Percentiles rank a stretch among this genome's conserved stretches.
These are phyloP conservation scores for Diaporthe helianthi DNA, from an alignment of 2,329 filamentous ascomycete species.

Conservation along the genomic window DNA sequence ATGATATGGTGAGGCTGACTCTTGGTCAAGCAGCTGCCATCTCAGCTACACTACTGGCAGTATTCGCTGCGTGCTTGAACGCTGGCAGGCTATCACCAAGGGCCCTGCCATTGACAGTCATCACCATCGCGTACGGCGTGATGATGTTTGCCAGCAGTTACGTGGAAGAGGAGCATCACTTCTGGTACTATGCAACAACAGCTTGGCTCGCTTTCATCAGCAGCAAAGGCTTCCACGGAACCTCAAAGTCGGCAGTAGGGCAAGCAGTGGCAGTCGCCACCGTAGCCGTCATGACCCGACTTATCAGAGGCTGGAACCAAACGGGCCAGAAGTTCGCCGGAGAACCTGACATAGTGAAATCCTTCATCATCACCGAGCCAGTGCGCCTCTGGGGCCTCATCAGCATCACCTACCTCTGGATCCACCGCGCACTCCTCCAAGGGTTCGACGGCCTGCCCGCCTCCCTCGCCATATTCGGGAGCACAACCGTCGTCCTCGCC, in stretches of 20 bases:
- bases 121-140: constrained; percentile 70
- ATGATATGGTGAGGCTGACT: constrained; percentile 72
- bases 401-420: constrained; percentile 70
- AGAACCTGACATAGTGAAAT: constrained; percentile 83
- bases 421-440: constrained; percentile 54
- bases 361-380: constrained; percentile 69
- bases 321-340: constrained; percentile 96
- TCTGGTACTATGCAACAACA: constrained; percentile 92
- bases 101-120: constrained; percentile 54
- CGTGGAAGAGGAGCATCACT: constrained; percentile 97
- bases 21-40: constrained; percentile 51
- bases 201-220: constrained; percentile 69
- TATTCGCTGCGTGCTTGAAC: constrained; percentile 45
- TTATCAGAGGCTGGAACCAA: constrained; percentile 88
- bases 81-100: constrained; percentile 39
- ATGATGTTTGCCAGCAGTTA: constrained; percentile 99
- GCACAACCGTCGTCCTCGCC: constrained; percentile 52
- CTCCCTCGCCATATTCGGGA: constrained; percentile 49
- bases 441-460: constrained; percentile 51
- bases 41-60: constrained; percentile 49
- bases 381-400: constrained; percentile 78
- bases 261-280: constrained; percentile 45
- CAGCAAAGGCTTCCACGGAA: constrained; percentile 50
- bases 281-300: constrained; percentile 67
- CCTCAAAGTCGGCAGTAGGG: constrained; percentile 39